Conservation (phyloP, 306 rosid species). For the Sindora glabra region DNA sequence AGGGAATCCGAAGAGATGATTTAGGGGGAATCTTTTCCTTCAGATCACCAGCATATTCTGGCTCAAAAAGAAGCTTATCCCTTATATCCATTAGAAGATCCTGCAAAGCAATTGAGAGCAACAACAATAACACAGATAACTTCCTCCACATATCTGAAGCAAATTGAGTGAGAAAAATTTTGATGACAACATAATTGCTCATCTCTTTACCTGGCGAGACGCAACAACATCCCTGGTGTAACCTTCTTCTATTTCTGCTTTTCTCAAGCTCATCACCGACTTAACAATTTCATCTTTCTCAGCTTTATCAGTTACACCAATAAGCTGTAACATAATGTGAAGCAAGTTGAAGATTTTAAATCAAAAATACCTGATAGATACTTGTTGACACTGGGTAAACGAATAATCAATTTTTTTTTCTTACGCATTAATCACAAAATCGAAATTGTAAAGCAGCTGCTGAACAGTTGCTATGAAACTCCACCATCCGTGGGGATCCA, state of each 20-base stretch:
- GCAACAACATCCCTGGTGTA: conserved; percentile 60
- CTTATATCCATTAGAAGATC: conserved; percentile 86
- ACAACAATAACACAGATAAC: not conserved
- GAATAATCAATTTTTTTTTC: not conserved
- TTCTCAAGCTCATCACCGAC: conserved; percentile 78
- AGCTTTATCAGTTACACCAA: conserved; percentile 76
- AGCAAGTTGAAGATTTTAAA: conserved; percentile 12
- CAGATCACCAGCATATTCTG: conserved; percentile 80
- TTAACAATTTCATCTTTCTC: conserved; percentile 98
- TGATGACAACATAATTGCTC: not conserved
- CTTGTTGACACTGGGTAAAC: no score
- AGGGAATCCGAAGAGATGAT: conserved; percentile 67
- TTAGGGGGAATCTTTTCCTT: conserved; percentile 82
- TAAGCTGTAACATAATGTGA: conserved; percentile 49
- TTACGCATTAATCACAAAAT: no score
- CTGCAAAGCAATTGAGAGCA: conserved; percentile 35
- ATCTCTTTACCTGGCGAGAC: conserved; percentile 65
- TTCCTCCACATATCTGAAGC: not conserved
- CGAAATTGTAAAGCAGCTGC: no score
- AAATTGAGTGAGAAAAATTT: not conserved
- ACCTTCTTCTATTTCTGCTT: conserved; percentile 85
- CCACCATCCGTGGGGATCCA: no score
- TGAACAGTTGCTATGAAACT: no score
- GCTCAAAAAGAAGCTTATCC: conserved; percentile 96
- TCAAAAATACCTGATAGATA: not conserved